Base-by-base conservation (phyloP, 805 yeast genomes). In the fission yeast (Schizosaccharomyces pombe) region DNA sequence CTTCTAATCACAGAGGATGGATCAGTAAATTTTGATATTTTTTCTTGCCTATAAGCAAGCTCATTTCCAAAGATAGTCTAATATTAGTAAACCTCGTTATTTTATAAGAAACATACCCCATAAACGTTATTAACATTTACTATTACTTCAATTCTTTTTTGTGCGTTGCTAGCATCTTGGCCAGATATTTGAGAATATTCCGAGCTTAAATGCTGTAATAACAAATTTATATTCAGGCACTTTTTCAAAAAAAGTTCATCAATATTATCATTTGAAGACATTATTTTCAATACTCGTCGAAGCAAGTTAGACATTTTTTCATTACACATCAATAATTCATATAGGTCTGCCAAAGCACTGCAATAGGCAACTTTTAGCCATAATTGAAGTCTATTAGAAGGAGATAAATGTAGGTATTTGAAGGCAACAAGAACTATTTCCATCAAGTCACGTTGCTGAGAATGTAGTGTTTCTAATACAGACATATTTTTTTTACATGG, bases 11-110 rank as follows among this genome's bases (percentile, higher is more conserved):
- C 6, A 57, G 47, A 30, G 58, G 54, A 28, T 24, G 30, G 12
- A 56, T 57, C 39, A 57, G 52, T n/a, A 29, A 22, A 31, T 57
- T 59, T 22, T 34, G 53, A 11, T 51, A 39, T n/a, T 40, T 31
- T n/a, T 53, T 55, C 47, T 39, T 55, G 56, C 34, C 58, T 58
- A 29, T 56, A 58, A 22, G 56, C 56, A 22, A 61, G 58, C 57
- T 76, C 67, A 54, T 71, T 75, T 0, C 80, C 80, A 29, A 86
- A 65, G 1, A 87, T 77, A 33, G 75, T 68, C 60, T 80, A 72
- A 62, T 86, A 94, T 16, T 68, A 64, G 64, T 79, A 82, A 37
- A 24, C 8, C n/a, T 9, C n/a, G 11, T 4, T 37, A n/a, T 14
- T 16, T 37, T 9, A 5, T 12, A 37, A 4, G 9, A 37, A 37